phyloP scores from a whole-genome alignment of 257 asterid species.

The Gynochthodes officinalis region DNA sequence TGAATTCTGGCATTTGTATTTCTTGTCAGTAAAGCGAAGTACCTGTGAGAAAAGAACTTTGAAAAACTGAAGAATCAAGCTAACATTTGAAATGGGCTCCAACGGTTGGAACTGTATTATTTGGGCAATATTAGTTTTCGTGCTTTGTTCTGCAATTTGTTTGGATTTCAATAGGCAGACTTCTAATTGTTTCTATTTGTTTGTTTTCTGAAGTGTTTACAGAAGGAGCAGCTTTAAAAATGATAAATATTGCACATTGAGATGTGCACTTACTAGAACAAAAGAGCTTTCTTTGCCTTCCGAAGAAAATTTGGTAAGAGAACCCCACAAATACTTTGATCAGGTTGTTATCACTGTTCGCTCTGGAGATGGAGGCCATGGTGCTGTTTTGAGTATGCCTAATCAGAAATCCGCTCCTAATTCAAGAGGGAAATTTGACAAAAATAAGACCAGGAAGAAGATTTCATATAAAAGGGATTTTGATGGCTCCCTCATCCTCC shows the following conservation, averaged over 20 bases:
- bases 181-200: not conserved
- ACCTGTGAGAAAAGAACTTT: not conserved
- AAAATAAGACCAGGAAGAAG: conserved; percentile 54
- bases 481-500: conserved; percentile 87
- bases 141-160: not conserved
- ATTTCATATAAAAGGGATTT: conserved; percentile 71
- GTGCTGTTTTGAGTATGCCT: conserved; percentile 65
- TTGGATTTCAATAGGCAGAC: not conserved
- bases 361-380: conserved; percentile 96
- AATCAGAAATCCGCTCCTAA: conserved; percentile 46
- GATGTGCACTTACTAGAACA: conserved; percentile 41
- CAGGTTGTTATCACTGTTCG: conserved; percentile 79
- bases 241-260: conserved; percentile 25
- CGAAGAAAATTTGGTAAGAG: conserved; percentile 52
- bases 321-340: conserved; percentile 83
- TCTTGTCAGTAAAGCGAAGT: not conserved
- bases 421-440: conserved; percentile 46
- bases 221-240: conserved; percentile 19
- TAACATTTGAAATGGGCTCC: no score
- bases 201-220: conserved; percentile 21
- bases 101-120: no score
- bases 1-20: not conserved
- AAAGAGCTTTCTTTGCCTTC: conserved; percentile 53
- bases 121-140: not conserved
- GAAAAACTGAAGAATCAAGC: no score